Evolutionary conservation across 1,139 yeast species (phyloP).

Genomic region (Zygoascus sp.): DNA sequence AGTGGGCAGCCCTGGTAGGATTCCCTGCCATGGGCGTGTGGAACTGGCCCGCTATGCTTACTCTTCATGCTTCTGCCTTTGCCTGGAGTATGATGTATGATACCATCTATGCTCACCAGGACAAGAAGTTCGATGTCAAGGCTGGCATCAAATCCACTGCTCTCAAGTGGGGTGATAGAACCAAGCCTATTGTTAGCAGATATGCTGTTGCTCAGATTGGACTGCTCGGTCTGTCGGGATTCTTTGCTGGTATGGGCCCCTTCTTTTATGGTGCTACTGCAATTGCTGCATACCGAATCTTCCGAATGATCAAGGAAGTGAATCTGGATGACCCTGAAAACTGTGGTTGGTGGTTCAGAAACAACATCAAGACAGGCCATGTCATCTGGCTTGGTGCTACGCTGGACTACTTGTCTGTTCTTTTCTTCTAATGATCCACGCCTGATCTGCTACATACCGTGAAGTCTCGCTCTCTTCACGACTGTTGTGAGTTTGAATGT

Average conservation of each 20-base stretch:
- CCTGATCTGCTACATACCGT: too few species aligned
- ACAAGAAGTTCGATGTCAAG: slow-evolving; percentile 73
- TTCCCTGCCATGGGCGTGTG: slow-evolving; percentile 94
- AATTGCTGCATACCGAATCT: slow-evolving; percentile 63
- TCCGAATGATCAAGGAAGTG: slow-evolving; percentile 62
- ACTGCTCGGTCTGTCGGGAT: slow-evolving; percentile 64
- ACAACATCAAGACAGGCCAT: slow-evolving; percentile 78
- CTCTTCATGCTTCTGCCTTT: slow-evolving; percentile 71
- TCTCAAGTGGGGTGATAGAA: slow-evolving; percentile 78
- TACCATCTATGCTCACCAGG: slow-evolving; percentile 96
- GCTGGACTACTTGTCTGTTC: slow-evolving; percentile 59
- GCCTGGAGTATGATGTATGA: slow-evolving; percentile 96
- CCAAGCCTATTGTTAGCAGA: slow-evolving; percentile 63
- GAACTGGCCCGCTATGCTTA: slow-evolving; percentile 63
- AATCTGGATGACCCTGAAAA: slow-evolving; percentile 71
- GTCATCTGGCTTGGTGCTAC: slow-evolving; percentile 72
- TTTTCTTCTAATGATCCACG: slow-evolving; percentile 41
- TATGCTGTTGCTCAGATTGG: slow-evolving; percentile 65
- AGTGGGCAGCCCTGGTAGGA: slow-evolving; percentile 94
- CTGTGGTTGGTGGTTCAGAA: slow-evolving; percentile 78
- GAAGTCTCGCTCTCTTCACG: too few species aligned
- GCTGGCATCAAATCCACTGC: slow-evolving; percentile 97
- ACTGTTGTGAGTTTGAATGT: too few species aligned
- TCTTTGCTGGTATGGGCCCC: slow-evolving; percentile 81
- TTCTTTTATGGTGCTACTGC: slow-evolving; percentile 64